Percentiles rank a stretch among this genome's conserved stretches.
These are phyloP conservation scores for Auriscalpium microsporum DNA, from an alignment of 768 basidiomycete genomes.

Conservation along the genomic window DNA sequence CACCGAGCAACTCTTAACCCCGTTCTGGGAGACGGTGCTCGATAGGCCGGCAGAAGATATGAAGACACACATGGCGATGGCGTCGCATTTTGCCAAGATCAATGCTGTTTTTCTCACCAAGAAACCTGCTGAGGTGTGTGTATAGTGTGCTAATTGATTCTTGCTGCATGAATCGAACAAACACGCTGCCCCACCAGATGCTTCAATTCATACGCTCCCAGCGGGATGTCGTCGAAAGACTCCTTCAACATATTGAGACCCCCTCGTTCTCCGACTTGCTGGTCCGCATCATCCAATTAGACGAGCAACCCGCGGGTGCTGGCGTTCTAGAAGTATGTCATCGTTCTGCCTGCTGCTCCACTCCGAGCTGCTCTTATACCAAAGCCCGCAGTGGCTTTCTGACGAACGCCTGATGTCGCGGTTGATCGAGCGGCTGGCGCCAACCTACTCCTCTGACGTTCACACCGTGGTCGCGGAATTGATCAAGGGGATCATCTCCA, in stretches of 20 bases:
- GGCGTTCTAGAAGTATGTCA: slow-evolving; percentile 81
- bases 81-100: slow-evolving; percentile 91
- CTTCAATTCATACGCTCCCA: slow-evolving; percentile 83
- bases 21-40: slow-evolving; percentile 89
- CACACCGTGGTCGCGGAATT: slow-evolving; percentile 86
- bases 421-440: slow-evolving; percentile 76
- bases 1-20: slow-evolving; percentile 61
- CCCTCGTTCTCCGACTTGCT: slow-evolving; percentile 89
- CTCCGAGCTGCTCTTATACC: slow-evolving; percentile 24
- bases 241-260: slow-evolving; percentile 80
- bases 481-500: slow-evolving; percentile 89
- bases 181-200: slow-evolving; percentile 51
- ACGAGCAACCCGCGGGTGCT: slow-evolving; percentile 72
- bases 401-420: slow-evolving; percentile 74
- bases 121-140: slow-evolving; percentile 78
- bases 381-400: slow-evolving; percentile 69
- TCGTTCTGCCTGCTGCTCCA: slow-evolving; percentile 22
- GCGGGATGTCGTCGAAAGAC: slow-evolving; percentile 69
- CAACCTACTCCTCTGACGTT: slow-evolving; percentile 60
- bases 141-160: slow-evolving; percentile 13
- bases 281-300: slow-evolving; percentile 81
- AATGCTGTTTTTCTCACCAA: slow-evolving; percentile 83
- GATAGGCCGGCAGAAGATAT: slow-evolving; percentile 78
- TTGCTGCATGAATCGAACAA: too few relatives aligned
- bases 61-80: slow-evolving; percentile 79